These are phyloP conservation scores for Populus tremula DNA, from an alignment of 345 rosid genomes.

Conservation along the genomic window DNA sequence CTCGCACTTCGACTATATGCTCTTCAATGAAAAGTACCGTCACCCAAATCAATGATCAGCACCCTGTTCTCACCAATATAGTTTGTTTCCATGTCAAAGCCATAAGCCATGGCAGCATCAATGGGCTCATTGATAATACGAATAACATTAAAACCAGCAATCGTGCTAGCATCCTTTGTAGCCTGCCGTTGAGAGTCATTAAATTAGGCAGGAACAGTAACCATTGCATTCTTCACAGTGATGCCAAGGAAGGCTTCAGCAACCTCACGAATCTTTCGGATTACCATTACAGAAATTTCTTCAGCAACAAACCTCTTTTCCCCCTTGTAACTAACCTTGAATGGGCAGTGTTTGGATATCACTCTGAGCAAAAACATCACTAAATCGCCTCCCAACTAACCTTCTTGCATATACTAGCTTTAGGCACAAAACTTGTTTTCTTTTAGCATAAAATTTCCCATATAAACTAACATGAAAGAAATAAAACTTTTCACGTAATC, in stretches of 20 bases:
- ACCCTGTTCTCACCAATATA: constrained; percentile 5
- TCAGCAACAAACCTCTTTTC: constrained; percentile 9
- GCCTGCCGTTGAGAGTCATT: constrained; percentile 18
- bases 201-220: constrained; percentile 15
- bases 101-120: constrained; percentile 17
- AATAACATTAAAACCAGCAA: constrained; percentile 9
- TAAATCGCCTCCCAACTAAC: constrained; percentile 26
- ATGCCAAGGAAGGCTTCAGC: constrained; percentile 11
- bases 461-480: no score
- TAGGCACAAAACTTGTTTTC: no score
- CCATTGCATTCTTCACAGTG: not conserved
- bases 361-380: constrained; percentile 19
- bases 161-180: constrained; percentile 7
- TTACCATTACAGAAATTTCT: constrained; percentile 9
- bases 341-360: constrained; percentile 28
- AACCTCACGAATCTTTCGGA: constrained; percentile 10
- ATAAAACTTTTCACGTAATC: no score
- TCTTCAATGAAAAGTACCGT: constrained; percentile 10
- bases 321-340: constrained; percentile 13
- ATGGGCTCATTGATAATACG: constrained; percentile 3
- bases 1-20: not conserved
- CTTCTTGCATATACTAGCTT: constrained; percentile 21
- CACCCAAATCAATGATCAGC: constrained; percentile 2
- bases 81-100: constrained; percentile 1
- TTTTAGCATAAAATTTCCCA: not conserved